Evolutionary conservation across 208 protist species (phyloP).

Genomic region (Tritrichomonas foetus): DNA sequence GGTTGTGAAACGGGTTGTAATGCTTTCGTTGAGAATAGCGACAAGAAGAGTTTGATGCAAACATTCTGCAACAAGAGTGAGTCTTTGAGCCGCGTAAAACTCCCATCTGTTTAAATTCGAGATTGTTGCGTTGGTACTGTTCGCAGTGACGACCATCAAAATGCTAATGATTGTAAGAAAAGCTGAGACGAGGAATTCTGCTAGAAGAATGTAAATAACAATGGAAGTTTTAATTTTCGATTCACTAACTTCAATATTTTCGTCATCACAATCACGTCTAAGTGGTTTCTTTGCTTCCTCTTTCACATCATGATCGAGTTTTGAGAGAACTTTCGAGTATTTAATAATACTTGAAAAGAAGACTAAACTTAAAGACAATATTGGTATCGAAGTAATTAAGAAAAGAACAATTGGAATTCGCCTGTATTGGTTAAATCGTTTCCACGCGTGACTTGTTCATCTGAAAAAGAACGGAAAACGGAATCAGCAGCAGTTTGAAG

Average conservation of each 20-base stretch:
- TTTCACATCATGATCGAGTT: not conserved
- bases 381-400: not conserved
- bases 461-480: too few species aligned
- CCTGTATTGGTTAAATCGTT: too few species aligned
- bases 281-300: not conserved
- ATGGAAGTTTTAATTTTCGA: slow-evolving; percentile 14
- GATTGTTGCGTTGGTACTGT: not conserved
- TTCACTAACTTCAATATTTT: not conserved
- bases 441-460: too few species aligned
- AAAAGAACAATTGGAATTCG: not conserved
- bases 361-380: not conserved
- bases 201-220: not conserved
- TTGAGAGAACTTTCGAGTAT: not conserved
- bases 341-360: not conserved
- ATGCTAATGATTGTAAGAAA: not conserved
- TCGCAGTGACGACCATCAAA: not conserved
- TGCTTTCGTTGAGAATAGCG: not conserved
- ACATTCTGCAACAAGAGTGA: not conserved
- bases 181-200: not conserved
- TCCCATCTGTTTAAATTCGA: not conserved
- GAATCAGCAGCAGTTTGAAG: too few species aligned
- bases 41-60: not conserved
- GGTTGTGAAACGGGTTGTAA: not conserved
- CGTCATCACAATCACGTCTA: not conserved
- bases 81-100: not conserved